Base-by-base conservation (phyloP, 2,329 filamentous ascomycete genomes). In the Ophiosphaerella herpotricha region DNA sequence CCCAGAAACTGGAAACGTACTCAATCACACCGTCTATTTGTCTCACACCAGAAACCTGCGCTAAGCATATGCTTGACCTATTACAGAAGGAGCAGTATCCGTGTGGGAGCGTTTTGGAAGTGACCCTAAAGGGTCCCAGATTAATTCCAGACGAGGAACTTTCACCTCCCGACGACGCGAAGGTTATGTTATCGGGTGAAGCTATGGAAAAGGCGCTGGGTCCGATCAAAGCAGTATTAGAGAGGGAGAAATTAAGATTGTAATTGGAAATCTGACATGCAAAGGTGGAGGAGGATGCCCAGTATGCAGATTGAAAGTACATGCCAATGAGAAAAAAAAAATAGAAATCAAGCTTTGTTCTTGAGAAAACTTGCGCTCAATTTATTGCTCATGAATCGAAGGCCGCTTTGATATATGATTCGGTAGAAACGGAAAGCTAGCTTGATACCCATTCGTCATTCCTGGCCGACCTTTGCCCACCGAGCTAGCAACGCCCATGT, bases 61-160 rank as follows among this genome's bases (percentile, higher is more conserved):
- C 67, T 7, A 39, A 35, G 7, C 38, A 54, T 16, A 56, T 70
- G 34, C 24, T 68, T 4, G 43, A 64, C 2, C 24, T 70, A 31
- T 18, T 70, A 9, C 65, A 68, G 50, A 62, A 68, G 61, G 65
- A 63, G 38, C 54, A 66, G 37, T 65, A 63, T 41, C 42, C 43
- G 3, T 67, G 64, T 38, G 67, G 67, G 2, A 66, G 56, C 7
- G 54, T 68, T 31, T 21, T 66, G 11, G 61, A 68, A 35, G 23
- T 68, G 4, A 61, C 52, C 9, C 39, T 60, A 43, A 38, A 11
- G 0, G 66, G 67, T 1, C 47, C 54, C 6, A 54, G 61, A 32
- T 31, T 61, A 2, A 59, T 70, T 11, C 67, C 66, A 1, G 64
- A 68, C 41, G 68, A 64, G 66, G 61, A 65, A 35, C 52, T 70